Conservation (phyloP, 371 early-diverging fungal species). For the Mortierella sp. region DNA sequence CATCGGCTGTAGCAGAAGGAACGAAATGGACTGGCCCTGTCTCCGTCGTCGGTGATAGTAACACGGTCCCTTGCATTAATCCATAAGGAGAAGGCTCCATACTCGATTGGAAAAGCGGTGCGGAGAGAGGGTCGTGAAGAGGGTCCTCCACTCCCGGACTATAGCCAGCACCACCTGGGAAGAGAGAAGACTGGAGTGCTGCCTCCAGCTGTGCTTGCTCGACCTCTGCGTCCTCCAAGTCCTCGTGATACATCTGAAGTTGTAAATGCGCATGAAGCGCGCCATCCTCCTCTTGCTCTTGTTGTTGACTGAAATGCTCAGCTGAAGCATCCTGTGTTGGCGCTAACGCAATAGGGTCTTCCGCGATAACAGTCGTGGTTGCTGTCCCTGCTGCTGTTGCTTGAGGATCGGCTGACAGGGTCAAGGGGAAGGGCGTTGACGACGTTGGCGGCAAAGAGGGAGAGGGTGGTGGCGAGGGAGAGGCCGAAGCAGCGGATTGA, state of each 20-base stretch:
- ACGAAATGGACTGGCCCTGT: no score
- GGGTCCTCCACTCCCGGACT: neutral
- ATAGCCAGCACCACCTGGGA: neutral
- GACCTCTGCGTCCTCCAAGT: constrained; percentile 33
- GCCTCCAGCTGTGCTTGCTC: constrained; percentile 6
- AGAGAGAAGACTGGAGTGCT: constrained; percentile 10
- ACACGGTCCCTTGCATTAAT: no score
- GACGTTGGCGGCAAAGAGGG: constrained; percentile 7
- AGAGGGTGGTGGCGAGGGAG: neutral
- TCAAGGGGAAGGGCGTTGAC: neutral
- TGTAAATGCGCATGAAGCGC: constrained; percentile 37
- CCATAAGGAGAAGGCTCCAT: no score
- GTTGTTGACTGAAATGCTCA: constrained; percentile 14
- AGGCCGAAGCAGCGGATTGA: constrained; percentile 36
- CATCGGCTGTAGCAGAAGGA: neutral
- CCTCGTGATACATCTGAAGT: constrained; percentile 37
- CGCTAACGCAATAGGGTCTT: neutral
- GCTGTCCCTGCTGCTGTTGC: neutral
- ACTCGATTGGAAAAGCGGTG: neutral
- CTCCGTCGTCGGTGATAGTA: no score
- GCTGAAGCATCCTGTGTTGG: constrained; percentile 11
- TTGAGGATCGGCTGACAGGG: neutral
- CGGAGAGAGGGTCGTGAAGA: neutral
- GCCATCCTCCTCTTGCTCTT: constrained; percentile 14
- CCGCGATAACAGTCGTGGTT: neutral